phyloP scores from a whole-genome alignment of 2,329 filamentous ascomycete species.

The Pyrenophora tritici-repentis region DNA sequence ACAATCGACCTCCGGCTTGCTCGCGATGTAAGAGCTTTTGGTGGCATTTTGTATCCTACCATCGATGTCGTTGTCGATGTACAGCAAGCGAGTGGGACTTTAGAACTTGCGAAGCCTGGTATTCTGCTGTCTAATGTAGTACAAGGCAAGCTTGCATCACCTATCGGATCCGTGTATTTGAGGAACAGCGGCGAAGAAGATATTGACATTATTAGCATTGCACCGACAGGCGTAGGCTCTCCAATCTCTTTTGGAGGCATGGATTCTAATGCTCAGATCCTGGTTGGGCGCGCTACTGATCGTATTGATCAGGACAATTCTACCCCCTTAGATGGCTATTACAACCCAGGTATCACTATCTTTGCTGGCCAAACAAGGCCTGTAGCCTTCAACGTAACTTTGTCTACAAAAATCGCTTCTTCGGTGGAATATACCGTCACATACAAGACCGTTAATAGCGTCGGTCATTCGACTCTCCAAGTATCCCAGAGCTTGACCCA shows the following conservation, averaged over 20 bases:
- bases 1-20: conserved; percentile 58
- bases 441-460: conserved; percentile 27
- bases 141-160: conserved; percentile 53
- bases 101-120: conserved; percentile 42
- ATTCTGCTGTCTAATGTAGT: conserved; percentile 60
- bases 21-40: conserved; percentile 62
- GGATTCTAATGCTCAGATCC: conserved; percentile 13
- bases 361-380: conserved; percentile 51
- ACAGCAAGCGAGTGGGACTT: conserved; percentile 24
- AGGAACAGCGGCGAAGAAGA: conserved; percentile 51
- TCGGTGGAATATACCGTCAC: conserved; percentile 32
- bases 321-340: not conserved
- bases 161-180: conserved; percentile 55
- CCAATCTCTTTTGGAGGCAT: conserved; percentile 9
- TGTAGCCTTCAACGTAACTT: conserved; percentile 44
- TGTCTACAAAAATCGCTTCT: conserved; percentile 28
- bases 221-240: conserved; percentile 25
- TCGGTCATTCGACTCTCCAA: conserved; percentile 19
- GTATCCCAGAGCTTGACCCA: conserved; percentile 35
- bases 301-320: conserved; percentile 17
- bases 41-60: conserved; percentile 55
- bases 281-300: conserved; percentile 16
- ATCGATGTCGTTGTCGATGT: conserved; percentile 48
- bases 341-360: conserved; percentile 20
- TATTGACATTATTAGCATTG: conserved; percentile 44